Percentiles rank a stretch among this genome's conserved stretches.
phyloP scores from a whole-genome alignment of 768 basidiomycete genomes.

The Suillus subalutaceus region DNA sequence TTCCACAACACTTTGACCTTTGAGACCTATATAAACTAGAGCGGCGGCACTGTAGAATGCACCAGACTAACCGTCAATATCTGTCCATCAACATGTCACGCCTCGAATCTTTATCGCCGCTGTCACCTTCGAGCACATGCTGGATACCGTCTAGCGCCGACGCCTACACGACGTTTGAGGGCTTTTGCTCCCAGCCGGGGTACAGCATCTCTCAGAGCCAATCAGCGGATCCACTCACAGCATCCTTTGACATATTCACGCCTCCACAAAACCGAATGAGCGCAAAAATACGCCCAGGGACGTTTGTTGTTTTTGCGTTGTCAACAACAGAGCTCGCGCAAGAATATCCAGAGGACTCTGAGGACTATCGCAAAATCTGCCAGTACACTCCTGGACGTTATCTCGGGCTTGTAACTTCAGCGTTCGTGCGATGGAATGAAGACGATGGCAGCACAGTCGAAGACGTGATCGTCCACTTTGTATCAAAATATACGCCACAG shows the following conservation, averaged over 20 bases:
- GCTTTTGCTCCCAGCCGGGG: background rate
- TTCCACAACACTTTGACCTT: background rate
- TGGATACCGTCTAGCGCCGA: background rate
- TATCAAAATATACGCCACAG: slow-evolving; percentile 17
- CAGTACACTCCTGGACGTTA: slow-evolving; percentile 20
- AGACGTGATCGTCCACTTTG: slow-evolving; percentile 26
- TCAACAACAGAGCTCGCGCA: slow-evolving; percentile 16
- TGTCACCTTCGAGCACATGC: background rate
- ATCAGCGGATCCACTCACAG: background rate
- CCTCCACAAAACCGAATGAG: background rate
- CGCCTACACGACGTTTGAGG: background rate
- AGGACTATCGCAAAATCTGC: slow-evolving; percentile 8
- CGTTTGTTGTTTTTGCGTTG: slow-evolving; percentile 21
- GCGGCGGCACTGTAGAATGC: background rate
- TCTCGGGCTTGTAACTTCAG: slow-evolving; percentile 25
- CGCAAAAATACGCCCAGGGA: slow-evolving; percentile 14
- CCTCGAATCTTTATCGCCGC: background rate
- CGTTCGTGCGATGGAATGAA: slow-evolving; percentile 14
- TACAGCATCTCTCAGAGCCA: background rate
- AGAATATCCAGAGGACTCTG: slow-evolving; percentile 9
- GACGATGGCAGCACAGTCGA: slow-evolving; percentile 15
- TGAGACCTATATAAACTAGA: background rate
- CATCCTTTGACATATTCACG: background rate
- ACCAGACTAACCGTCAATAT: background rate
- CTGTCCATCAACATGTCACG: background rate